A percentile compares a stretch with the other conserved stretches of the same genome.
phyloP scores from a whole-genome alignment of 768 basidiomycete species.

The Leccinum variicolor region DNA sequence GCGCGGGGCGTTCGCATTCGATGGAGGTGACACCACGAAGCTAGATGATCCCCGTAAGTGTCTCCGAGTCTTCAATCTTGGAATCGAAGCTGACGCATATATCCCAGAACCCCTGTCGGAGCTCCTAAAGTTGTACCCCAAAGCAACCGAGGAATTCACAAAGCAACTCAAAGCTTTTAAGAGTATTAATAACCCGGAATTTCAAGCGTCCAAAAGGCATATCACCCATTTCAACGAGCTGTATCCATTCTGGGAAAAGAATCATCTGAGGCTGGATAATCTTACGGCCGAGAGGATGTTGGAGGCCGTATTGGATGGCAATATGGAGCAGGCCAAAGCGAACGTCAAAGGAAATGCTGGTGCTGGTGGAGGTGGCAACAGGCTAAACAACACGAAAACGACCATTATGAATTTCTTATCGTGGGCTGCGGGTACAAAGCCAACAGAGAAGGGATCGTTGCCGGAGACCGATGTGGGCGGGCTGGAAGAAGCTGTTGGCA shows the following conservation, averaged over 20 bases:
- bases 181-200: constrained; percentile 9
- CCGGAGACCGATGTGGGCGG: not conserved
- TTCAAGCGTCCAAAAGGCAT: constrained; percentile 12
- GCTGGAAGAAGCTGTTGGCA: constrained; percentile 3
- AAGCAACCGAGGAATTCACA: not conserved
- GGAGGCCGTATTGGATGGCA: constrained; percentile 2
- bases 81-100: not conserved
- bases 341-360: not conserved
- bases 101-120: constrained; percentile 10
- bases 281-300: not conserved
- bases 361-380: not conserved
- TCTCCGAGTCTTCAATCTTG: not conserved
- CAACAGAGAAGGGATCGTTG: not conserved
- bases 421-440: too few relatives aligned
- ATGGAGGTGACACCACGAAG: not conserved
- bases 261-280: not conserved
- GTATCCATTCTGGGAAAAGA: not conserved
- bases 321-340: constrained; percentile 3
- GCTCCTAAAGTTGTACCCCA: constrained; percentile 10
- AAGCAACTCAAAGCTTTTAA: constrained; percentile 1
- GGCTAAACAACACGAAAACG: too few relatives aligned
- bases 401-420: too few relatives aligned
- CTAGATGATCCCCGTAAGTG: constrained; percentile 4
- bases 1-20: constrained; percentile 7
- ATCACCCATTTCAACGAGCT: constrained; percentile 13